Evolutionary conservation across 306 rosid genomes (phyloP).

Genomic region (Acacia confusa): DNA sequence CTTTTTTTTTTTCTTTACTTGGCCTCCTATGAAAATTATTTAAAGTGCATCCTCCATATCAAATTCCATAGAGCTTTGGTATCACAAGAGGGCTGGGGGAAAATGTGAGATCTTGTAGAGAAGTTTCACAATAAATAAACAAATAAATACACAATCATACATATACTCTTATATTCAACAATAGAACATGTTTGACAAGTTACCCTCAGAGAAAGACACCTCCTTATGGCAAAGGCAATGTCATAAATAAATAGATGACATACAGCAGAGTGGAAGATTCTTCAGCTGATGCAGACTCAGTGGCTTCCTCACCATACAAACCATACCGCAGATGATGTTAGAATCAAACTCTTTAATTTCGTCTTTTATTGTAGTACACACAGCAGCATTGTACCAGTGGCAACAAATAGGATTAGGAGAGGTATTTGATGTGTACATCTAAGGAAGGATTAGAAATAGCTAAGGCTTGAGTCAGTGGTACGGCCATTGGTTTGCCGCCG

Average conservation of each 20-base stretch:
- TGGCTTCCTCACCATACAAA: conserved; percentile 61
- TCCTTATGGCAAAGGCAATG: neutral
- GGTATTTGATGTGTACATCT: conserved; percentile 19
- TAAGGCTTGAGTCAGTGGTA: conserved; percentile 56
- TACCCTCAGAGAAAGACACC: neutral
- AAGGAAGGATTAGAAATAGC: conserved; percentile 53
- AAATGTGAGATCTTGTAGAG: neutral
- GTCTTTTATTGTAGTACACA: conserved; percentile 30
- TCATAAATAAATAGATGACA: conserved; percentile 32
- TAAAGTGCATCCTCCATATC: neutral
- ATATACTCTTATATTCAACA: neutral
- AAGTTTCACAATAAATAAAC: neutral
- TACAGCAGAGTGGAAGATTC: conserved; percentile 16
- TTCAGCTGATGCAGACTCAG: conserved; percentile 33
- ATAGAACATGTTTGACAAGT: neutral
- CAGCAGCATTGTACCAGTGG: conserved; percentile 30
- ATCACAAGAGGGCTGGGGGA: neutral
- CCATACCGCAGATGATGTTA: conserved; percentile 58
- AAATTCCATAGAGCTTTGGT: neutral
- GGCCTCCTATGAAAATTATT: neutral
- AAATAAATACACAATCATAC: neutral
- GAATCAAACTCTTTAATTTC: conserved; percentile 53
- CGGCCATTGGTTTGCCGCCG: conserved; percentile 77
- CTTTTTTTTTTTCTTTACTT: neutral
- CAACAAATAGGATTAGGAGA: conserved; percentile 31